Percentiles rank a stretch among this genome's conserved stretches.
phyloP scores from a whole-genome alignment of 2,329 filamentous ascomycete genomes.

The Cucurbitaria berberidis region DNA sequence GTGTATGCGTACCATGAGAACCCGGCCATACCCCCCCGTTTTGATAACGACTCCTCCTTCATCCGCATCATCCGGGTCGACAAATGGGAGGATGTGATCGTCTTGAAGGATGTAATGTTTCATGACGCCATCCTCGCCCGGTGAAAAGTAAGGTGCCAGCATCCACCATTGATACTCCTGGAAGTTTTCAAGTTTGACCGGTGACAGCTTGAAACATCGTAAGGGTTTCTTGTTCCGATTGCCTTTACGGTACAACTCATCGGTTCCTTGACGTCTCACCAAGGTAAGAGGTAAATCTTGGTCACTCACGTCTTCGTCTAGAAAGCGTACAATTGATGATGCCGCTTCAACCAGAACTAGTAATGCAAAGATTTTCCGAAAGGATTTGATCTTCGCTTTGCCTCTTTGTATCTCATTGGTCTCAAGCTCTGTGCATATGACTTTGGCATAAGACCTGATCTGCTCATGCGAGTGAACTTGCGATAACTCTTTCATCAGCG shows the following conservation, averaged over 20 bases:
- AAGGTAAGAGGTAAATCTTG: slow-evolving; percentile 15
- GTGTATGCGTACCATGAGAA: slow-evolving; percentile 23
- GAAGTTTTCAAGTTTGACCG: slow-evolving; percentile 9
- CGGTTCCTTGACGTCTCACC: neutral
- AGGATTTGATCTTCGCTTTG: slow-evolving; percentile 11
- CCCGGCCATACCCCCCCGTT: slow-evolving; percentile 15
- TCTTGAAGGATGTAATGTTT: slow-evolving; percentile 20
- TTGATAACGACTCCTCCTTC: too few relatives aligned
- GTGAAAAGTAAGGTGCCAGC: slow-evolving; percentile 19
- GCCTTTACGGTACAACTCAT: neutral
- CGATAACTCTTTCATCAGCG: too few relatives aligned
- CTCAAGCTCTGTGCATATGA: slow-evolving; percentile 5
- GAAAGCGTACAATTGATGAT: slow-evolving; percentile 7
- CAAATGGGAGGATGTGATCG: slow-evolving; percentile 23
- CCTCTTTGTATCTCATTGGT: neutral
- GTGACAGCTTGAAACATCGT: slow-evolving; percentile 15
- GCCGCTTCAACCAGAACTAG: slow-evolving; percentile 12
- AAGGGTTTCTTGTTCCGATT: neutral
- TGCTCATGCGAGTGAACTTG: too few relatives aligned
- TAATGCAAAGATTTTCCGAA: slow-evolving; percentile 18
- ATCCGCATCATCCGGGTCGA: neutral
- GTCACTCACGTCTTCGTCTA: slow-evolving; percentile 19
- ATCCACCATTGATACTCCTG: slow-evolving; percentile 22
- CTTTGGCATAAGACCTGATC: slow-evolving; percentile 3
- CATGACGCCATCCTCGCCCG: slow-evolving; percentile 2